Conservation (phyloP, 257 asterid genomes). For the Fraxinus pennsylvanica region DNA sequence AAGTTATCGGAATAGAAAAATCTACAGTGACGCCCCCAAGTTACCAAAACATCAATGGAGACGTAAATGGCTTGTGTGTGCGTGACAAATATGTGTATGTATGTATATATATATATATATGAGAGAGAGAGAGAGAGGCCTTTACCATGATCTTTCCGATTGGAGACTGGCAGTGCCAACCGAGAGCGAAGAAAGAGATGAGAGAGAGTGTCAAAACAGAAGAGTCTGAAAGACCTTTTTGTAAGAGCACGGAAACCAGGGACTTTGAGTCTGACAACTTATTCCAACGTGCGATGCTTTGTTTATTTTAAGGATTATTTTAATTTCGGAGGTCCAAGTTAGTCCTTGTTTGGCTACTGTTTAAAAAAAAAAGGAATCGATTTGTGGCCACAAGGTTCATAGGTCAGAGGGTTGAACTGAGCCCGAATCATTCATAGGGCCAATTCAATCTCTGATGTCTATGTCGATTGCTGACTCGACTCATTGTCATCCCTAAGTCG, state of each 20-base stretch:
- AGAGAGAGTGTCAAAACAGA: background rate
- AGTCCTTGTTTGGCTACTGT: no score
- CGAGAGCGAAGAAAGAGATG: background rate
- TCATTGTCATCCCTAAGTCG: no score
- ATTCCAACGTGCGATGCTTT: background rate
- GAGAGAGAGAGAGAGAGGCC: background rate
- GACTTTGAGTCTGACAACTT: background rate
- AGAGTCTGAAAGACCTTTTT: background rate
- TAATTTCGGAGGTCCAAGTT: background rate
- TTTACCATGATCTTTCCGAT: background rate
- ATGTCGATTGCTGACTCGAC: no score
- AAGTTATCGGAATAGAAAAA: background rate
- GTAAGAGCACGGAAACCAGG: background rate
- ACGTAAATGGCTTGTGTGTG: background rate
- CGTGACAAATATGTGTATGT: no score
- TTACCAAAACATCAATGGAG: background rate
- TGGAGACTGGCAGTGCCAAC: background rate
- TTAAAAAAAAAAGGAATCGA: no score
- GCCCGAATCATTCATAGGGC: no score
- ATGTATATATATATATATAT: no score
- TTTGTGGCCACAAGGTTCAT: no score
- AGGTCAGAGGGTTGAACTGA: no score
- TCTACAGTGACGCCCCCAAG: background rate
- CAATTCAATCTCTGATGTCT: no score
- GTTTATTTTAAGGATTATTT: background rate